Evolutionary conservation across 306 rosid genomes (phyloP).

Genomic region (Pyrus communis): DNA sequence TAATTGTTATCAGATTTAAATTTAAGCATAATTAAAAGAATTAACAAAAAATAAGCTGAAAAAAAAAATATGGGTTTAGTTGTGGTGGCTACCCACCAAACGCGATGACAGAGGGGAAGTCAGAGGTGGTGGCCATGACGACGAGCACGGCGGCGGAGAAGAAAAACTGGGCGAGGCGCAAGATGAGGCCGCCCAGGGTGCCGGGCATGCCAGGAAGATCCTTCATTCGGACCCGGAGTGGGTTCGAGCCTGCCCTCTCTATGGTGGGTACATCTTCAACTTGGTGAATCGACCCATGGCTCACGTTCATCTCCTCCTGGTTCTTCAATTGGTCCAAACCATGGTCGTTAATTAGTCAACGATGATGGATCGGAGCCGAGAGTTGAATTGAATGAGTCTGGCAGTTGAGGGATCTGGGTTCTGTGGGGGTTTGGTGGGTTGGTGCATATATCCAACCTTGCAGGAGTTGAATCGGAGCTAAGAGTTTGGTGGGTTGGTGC

Average conservation of each 20-base stretch:
- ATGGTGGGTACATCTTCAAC: constrained; percentile 48
- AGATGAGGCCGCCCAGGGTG: constrained; percentile 59
- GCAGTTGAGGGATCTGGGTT: background rate
- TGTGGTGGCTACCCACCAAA: constrained; percentile 41
- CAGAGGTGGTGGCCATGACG: constrained; percentile 73
- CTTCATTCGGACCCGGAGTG: constrained; percentile 68
- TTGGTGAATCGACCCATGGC: constrained; percentile 85
- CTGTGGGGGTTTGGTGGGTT: too few relatives aligned
- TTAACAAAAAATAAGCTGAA: background rate
- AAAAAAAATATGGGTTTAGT: background rate
- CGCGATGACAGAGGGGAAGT: constrained; percentile 80
- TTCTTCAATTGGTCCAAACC: background rate
- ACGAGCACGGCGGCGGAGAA: constrained; percentile 61
- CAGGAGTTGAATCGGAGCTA: too few relatives aligned
- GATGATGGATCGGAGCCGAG: background rate
- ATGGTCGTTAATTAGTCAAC: background rate
- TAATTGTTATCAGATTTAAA: background rate
- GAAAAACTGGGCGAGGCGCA: constrained; percentile 55
- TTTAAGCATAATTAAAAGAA: background rate
- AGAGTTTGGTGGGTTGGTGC: too few relatives aligned
- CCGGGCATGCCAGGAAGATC: constrained; percentile 90
- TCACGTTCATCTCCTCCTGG: constrained; percentile 64
- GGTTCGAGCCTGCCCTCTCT: constrained; percentile 32
- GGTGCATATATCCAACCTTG: too few relatives aligned
- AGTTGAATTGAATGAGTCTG: background rate